A percentile compares a stretch with the other conserved stretches of the same genome.
Evolutionary conservation across 1,284 basidiomycete genomes (phyloP).

Genomic region (Phylloporus sp.): DNA sequence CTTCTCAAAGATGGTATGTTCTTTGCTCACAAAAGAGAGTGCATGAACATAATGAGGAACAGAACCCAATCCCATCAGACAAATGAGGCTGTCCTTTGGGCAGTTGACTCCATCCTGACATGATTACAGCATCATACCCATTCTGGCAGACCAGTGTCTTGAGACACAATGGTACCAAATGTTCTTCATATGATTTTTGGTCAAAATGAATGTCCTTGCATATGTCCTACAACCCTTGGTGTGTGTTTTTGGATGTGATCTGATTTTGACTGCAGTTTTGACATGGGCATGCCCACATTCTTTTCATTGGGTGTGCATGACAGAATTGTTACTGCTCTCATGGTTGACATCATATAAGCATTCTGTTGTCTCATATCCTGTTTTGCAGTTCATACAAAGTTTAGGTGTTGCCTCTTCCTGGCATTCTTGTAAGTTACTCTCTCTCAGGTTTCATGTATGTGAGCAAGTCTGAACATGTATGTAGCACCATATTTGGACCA

Average conservation of each 20-base stretch:
- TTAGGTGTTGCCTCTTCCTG: conserved; percentile 40
- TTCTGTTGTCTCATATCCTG: neutral
- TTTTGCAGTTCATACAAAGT: neutral
- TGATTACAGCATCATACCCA: conserved; percentile 61
- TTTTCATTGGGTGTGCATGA: conserved; percentile 59
- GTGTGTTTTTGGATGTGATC: neutral
- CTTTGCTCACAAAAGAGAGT: too few relatives aligned
- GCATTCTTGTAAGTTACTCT: conserved; percentile 57
- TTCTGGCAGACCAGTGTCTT: conserved; percentile 47
- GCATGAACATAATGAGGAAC: too few relatives aligned
- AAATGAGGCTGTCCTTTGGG: too few relatives aligned
- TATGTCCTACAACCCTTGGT: too few relatives aligned
- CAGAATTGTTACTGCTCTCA: conserved; percentile 53
- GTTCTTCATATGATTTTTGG: conserved; percentile 70
- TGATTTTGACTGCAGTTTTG: conserved; percentile 45
- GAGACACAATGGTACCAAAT: conserved; percentile 63
- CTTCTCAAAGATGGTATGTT: neutral
- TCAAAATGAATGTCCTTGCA: conserved; percentile 62
- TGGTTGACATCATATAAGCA: conserved; percentile 59
- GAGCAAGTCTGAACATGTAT: conserved; percentile 6
- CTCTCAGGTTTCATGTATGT: neutral
- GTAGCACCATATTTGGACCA: conserved; percentile 61
- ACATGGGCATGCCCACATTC: conserved; percentile 62
- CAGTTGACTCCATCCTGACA: too few relatives aligned
- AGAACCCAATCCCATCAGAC: too few relatives aligned